phyloP scores from a whole-genome alignment of 1,284 basidiomycete genomes.

The Omphalotus olearius region DNA sequence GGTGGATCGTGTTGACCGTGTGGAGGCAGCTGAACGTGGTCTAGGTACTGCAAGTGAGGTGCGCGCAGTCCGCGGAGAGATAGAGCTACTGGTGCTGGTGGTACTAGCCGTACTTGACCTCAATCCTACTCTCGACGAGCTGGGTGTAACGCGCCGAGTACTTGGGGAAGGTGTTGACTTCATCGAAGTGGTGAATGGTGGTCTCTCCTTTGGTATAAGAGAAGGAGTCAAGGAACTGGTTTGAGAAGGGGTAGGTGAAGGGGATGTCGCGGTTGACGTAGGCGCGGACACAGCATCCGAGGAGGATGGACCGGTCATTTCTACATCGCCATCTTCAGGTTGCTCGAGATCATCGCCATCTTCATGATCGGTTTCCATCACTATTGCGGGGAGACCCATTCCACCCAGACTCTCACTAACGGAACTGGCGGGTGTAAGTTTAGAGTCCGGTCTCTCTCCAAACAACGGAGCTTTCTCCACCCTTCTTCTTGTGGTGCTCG shows the following conservation, averaged over 20 bases:
- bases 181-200: not conserved
- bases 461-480: not conserved
- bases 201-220: not conserved
- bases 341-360: slow-evolving; percentile 1
- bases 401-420: not conserved
- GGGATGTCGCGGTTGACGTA: slow-evolving; percentile 1
- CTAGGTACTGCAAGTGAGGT: not conserved
- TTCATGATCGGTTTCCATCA: not conserved
- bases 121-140: slow-evolving; percentile 3
- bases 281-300: not conserved
- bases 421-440: slow-evolving; percentile 13
- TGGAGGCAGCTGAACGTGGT: slow-evolving; percentile 4
- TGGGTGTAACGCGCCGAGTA: not conserved
- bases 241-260: not conserved
- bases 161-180: not conserved
- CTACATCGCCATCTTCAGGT: slow-evolving; percentile 1
- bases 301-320: slow-evolving; percentile 3
- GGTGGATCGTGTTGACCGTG: slow-evolving; percentile 3
- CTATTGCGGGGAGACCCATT: not conserved
- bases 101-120: slow-evolving; percentile 1
- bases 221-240: too few relatives aligned
- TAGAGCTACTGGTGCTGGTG: slow-evolving; percentile 6
- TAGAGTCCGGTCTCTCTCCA: slow-evolving; percentile 18
- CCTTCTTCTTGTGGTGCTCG: slow-evolving; percentile 2
- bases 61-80: slow-evolving; percentile 3